Evolutionary conservation across 257 asterid species (phyloP).

Genomic region (Capsicum chinense): DNA sequence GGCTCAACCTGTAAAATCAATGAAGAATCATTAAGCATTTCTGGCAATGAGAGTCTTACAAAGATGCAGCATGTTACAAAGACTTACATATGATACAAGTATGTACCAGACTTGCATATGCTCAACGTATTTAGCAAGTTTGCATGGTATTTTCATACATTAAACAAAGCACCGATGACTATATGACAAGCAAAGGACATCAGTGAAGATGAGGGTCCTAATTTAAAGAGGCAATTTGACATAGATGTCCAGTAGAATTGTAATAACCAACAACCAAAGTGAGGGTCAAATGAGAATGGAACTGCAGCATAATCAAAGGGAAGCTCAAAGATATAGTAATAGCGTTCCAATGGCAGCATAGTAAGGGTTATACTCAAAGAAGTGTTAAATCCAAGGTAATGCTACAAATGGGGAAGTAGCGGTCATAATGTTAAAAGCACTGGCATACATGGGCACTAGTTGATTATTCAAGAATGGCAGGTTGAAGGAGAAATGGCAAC

Average conservation of each 20-base stretch:
- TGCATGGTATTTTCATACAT: neutral
- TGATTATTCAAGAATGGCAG: neutral
- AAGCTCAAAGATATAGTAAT: neutral
- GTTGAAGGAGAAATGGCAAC: neutral
- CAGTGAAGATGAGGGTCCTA: neutral
- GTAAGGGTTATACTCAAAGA: neutral
- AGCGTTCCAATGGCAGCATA: neutral
- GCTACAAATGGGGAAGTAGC: conserved; percentile 14
- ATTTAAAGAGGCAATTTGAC: neutral
- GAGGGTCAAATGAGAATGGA: neutral
- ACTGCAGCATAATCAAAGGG: conserved; percentile 16
- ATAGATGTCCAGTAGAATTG: neutral
- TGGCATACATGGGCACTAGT: neutral
- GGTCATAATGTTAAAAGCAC: neutral
- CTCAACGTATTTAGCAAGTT: neutral
- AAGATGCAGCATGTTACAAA: neutral
- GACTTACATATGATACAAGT: neutral
- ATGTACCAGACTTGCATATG: neutral
- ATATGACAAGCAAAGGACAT: neutral
- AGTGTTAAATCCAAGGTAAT: neutral
- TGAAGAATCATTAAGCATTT: neutral
- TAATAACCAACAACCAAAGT: neutral
- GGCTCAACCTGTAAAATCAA: conserved; percentile 44
- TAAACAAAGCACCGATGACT: neutral
- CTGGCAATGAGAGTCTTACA: neutral